Base-by-base conservation (phyloP, 2,329 filamentous ascomycete genomes). In the Phialemonium atrogriseum region DNA sequence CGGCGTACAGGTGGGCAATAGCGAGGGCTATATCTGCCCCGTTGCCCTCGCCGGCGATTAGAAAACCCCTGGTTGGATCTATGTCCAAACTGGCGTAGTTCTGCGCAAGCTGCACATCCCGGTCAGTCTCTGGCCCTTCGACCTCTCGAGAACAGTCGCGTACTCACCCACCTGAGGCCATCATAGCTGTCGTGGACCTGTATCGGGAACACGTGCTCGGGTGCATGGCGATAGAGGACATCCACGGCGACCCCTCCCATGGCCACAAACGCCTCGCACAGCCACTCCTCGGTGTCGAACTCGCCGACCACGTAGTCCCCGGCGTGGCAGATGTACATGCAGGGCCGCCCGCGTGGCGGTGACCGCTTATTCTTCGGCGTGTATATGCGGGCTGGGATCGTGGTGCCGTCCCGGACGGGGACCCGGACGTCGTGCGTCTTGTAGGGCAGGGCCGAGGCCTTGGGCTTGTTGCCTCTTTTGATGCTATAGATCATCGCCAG, bases 151-250 rank as follows among this genome's bases (percentile, higher is more conserved):
- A 4, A 12, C 14, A 26, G 5, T 1, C 5, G 15, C n/a, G 10
- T n/a, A 23, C 31, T 15, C 15, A 46, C 44, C 49, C 49, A 54
- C 32, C 42, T 39, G 4, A 46, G 41, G 12, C 38, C 48, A 26
- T 54, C 50, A 23, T 44, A 50, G 7, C 43, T 40, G 29, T 54
- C 51, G 6, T 51, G 32, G 7, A 51, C 37, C 5, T 48, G 45
- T 8, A 47, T 36, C 10, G 50, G 49, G 17, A 54, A 52, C 7
- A 42, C 33, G 30, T 50, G 41, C 19, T 55, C 49, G 6, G 51
- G 48, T 2, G 51, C 47, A 34, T 42, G 46, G 5, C 52, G 41
- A 33, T 51, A 52, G 20, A 44, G 39, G 12, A 51, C 33, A 24
- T 48, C 47, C n/a, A 52, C 35, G 5, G 42, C 41, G 13, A 55